phyloP scores from a whole-genome alignment of 495 filamentous ascomycete species.

The Tuber melanosporum region DNA sequence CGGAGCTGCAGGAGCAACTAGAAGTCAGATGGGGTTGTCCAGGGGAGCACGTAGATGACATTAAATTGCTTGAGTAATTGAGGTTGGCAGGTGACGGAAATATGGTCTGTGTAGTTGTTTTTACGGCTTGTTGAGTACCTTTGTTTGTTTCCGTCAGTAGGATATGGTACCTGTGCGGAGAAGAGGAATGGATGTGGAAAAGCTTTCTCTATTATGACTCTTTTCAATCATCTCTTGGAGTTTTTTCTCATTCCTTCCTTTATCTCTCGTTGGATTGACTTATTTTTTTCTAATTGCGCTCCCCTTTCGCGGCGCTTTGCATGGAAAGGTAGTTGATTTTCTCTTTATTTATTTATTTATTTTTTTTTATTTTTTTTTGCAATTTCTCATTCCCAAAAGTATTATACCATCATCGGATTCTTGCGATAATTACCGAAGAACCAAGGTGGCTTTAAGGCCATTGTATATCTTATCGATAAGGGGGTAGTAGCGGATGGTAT shows the following conservation, averaged over 20 bases:
- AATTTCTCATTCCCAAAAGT: not conserved
- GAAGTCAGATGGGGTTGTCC: conserved; percentile 29
- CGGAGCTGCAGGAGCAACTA: conserved; percentile 23
- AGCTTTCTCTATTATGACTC: not conserved
- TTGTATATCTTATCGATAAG: not conserved
- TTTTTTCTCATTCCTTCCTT: not conserved
- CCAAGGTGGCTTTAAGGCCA: not conserved
- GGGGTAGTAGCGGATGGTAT: not conserved
- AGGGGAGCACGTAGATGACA: conserved; percentile 39
- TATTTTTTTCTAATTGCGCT: not conserved
- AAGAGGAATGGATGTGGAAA: not conserved
- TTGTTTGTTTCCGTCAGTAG: not conserved
- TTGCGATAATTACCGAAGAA: not conserved
- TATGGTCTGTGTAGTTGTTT: not conserved
- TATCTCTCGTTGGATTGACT: not conserved
- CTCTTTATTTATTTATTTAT: not conserved
- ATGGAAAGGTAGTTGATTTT: conserved; percentile 2
- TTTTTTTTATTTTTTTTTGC: not conserved
- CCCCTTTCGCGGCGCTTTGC: not conserved
- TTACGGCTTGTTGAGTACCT: not conserved
- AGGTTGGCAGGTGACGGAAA: not conserved
- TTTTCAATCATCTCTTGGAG: not conserved
- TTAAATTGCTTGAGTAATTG: not conserved
- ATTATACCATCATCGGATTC: not conserved
- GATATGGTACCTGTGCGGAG: not conserved